These are phyloP conservation scores for Kentomonas sorsogonicus DNA, from an alignment of 208 protist genomes.

Conservation along the genomic window DNA sequence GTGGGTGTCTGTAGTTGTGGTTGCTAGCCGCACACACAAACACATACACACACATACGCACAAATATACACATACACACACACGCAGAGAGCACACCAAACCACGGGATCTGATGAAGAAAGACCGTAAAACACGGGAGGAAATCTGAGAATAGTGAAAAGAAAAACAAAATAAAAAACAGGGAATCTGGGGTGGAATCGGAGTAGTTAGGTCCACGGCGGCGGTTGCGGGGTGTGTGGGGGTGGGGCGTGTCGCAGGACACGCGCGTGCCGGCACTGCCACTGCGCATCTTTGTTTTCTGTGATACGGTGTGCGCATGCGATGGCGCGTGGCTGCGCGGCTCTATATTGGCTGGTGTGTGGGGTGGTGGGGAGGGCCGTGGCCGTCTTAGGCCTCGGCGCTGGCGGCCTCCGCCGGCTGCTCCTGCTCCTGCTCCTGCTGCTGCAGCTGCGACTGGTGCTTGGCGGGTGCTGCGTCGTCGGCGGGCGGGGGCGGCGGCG, in stretches of 20 bases:
- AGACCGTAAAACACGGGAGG: background rate
- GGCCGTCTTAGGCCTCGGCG: too few relatives aligned
- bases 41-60: background rate
- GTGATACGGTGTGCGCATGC: too few relatives aligned
- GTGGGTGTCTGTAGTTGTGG: background rate
- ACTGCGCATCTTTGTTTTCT: too few relatives aligned
- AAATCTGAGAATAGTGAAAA: background rate
- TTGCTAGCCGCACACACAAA: background rate
- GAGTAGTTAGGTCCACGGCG: too few relatives aligned
- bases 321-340: too few relatives aligned
- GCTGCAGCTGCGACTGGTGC: background rate
- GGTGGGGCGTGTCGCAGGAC: too few relatives aligned
- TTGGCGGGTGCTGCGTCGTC: background rate
- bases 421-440: background rate
- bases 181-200: too few relatives aligned
- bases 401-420: too few relatives aligned
- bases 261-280: too few relatives aligned
- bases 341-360: too few relatives aligned
- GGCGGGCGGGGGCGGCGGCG: background rate
- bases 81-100: background rate
- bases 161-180: conserved; percentile 10
- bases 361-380: too few relatives aligned
- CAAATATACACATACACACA: background rate
- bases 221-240: too few relatives aligned
- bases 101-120: conserved; percentile 2